A percentile compares a stretch with the other conserved stretches of the same genome.
phyloP scores from a whole-genome alignment of 164 flowering plant species.

The Tetrastigma voinierianum region DNA sequence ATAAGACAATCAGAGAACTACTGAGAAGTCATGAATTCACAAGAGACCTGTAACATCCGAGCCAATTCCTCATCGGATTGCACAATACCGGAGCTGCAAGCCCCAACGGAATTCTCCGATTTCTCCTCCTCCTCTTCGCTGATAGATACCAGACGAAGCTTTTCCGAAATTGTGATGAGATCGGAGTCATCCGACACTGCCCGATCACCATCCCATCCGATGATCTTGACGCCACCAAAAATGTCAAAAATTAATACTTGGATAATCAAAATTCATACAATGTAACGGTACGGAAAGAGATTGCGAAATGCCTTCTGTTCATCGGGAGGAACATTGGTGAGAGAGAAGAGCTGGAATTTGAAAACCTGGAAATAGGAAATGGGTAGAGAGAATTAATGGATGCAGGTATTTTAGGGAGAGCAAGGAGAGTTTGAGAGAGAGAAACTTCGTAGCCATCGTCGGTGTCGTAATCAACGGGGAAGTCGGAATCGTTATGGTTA shows the following conservation, averaged over 20 bases:
- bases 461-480: slow-evolving; percentile 68
- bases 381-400: neutral
- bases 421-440: slow-evolving; percentile 21
- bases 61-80: slow-evolving; percentile 89
- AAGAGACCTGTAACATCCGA: slow-evolving; percentile 70
- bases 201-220: slow-evolving; percentile 44
- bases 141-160: slow-evolving; percentile 58
- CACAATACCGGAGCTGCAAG: slow-evolving; percentile 16
- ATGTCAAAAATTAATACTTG: neutral
- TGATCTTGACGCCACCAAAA: slow-evolving; percentile 37
- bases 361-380: slow-evolving; percentile 53
- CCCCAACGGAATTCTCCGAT: slow-evolving; percentile 2
- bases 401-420: neutral
- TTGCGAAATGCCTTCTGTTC: slow-evolving; percentile 62
- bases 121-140: slow-evolving; percentile 24
- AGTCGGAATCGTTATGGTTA: slow-evolving; percentile 42
- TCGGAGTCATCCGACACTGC: slow-evolving; percentile 56
- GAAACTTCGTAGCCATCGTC: slow-evolving; percentile 72
- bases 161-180: slow-evolving; percentile 45
- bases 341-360: slow-evolving; percentile 84
- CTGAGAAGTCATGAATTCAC: neutral
- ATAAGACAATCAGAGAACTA: neutral
- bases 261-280: neutral
- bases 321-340: slow-evolving; percentile 81
- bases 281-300: neutral